Evolutionary conservation across 2,329 filamentous ascomycete species (phyloP), one percentile per base, ranked within the genome.

Genomic region (Xylaria sp.): DNA sequence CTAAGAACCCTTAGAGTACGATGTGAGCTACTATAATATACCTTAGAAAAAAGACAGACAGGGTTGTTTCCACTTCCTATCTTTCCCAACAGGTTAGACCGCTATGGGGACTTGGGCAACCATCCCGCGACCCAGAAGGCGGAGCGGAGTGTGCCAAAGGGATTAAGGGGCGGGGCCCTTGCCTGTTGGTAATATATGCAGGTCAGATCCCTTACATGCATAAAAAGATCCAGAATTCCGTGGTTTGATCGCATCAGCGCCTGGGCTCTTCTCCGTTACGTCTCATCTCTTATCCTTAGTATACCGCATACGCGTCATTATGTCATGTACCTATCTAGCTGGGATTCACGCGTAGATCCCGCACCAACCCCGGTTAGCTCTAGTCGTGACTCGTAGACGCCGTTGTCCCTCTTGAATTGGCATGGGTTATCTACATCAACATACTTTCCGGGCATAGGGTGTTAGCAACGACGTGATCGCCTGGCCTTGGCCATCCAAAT

Each of bases 371-470:
- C 13, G 16, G 29, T 40, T 27, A 48, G 40, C 40, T 42, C 9
- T 12, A 5, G 13, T 55, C 53, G 29, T 59, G 21, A 5, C 6
- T 55, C 53, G 29, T 59, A 29, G 10, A 23, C 1, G 8, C 25
- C 6, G 50, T 12, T 5, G 21, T 27, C 27, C 5, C 9, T 21
- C 12, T 23, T 29, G 1, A 50, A 32, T 35, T 12, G 37, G 59
- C 54, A 64, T 64, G 44, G 62, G 44, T 64, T 29, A 12, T 50
- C n/a, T 10, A n/a, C 2, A 42, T 53, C 16, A 35, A 44, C 62
- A 58, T 16, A 16, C 25, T 40, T 16, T 3, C 29, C 40, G 23
- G 53, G 62, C 44, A 29, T 23, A 58, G 12, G 13, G 6, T 57
- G 29, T 32, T 25, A 32, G 42, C 42, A 10, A 40, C 32, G 23